Evolutionary conservation across 1,284 basidiomycete genomes (phyloP).

Genomic region (Takashimella tepidaria): DNA sequence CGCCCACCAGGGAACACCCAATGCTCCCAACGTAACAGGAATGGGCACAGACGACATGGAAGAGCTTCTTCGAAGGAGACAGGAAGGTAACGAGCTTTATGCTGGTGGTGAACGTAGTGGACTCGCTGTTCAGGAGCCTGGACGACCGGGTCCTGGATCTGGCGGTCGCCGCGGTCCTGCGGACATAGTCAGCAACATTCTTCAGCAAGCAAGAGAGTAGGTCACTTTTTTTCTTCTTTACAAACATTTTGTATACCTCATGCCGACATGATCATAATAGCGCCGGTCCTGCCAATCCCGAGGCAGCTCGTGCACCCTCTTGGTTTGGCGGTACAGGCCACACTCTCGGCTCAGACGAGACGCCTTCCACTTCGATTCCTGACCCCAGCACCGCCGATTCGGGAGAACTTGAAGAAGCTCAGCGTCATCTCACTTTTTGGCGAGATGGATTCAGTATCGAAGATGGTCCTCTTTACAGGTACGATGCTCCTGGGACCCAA

Average conservation of each 20-base stretch:
- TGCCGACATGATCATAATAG: constrained; percentile 22
- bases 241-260: constrained; percentile 41
- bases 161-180: not conserved
- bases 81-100: constrained; percentile 55
- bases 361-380: constrained; percentile 65
- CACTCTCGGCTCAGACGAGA: constrained; percentile 79
- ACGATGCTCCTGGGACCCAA: constrained; percentile 74
- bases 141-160: constrained; percentile 44
- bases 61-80: constrained; percentile 65
- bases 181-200: constrained; percentile 69
- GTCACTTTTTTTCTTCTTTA: constrained; percentile 37
- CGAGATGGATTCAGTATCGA: constrained; percentile 89
- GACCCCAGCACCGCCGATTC: constrained; percentile 45
- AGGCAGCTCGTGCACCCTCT: constrained; percentile 38
- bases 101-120: constrained; percentile 88
- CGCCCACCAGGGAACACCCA: not conserved
- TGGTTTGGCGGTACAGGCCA: constrained; percentile 60
- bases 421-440: constrained; percentile 86
- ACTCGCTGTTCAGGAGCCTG: constrained; percentile 81
- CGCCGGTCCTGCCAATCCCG: constrained; percentile 26
- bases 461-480: constrained; percentile 77
- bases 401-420: constrained; percentile 57
- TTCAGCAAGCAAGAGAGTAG: constrained; percentile 75
- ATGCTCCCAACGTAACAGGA: not conserved
- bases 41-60: constrained; percentile 24